Base-by-base conservation (phyloP, 225 moss, liverwort and hornwort species). In the Antitrichia curtipendula region DNA sequence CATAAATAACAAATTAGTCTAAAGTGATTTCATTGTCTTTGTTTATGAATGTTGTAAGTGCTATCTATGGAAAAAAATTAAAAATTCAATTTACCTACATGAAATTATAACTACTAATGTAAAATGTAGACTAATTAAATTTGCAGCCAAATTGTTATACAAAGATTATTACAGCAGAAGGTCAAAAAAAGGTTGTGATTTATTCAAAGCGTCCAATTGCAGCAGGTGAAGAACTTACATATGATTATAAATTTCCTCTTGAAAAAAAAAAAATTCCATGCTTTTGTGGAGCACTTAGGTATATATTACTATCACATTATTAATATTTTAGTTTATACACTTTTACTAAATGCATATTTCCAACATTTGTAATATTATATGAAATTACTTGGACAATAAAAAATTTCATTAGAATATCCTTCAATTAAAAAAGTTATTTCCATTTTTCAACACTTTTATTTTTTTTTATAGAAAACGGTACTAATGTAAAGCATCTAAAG, bases 261-360 rank as follows among this genome's bases (percentile, higher is more conserved):
- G 98, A 98, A 72, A 96, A 96, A 62, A 96, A 96, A 76, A 97
- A 98, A 78, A 97, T 97, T 36, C 93, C 94, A 34, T 98, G 98
- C 83, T 95, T 89, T 77, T 98, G 98, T 88, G 92, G 96, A 49
- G 78, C 93, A 80, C 29, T 87, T 40, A 97, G 91, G 96, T 98
- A 91, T 4, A 36, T 18, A 3, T 43, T 1, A 58, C 9, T 69
- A 8, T n/a, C 9, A 45, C 34, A 12, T 21, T 2, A 32, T 1
- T 54, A 1, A 2, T 13, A 6, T 31, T 84, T 43, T 24, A 29
- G 4, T 9, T 34, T 56, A 61, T 2, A 23, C 0, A 52, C 4
- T 22, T 2, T 29, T 80, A 6, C 2, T 9, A 56, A 60, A 28
- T 1, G 10, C 12, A 7, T 40, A 27, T 17, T 5, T n/a, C 3